phyloP scores from a whole-genome alignment of 192 early-diverging fungal genomes.

The Umbelopsis sp. region DNA sequence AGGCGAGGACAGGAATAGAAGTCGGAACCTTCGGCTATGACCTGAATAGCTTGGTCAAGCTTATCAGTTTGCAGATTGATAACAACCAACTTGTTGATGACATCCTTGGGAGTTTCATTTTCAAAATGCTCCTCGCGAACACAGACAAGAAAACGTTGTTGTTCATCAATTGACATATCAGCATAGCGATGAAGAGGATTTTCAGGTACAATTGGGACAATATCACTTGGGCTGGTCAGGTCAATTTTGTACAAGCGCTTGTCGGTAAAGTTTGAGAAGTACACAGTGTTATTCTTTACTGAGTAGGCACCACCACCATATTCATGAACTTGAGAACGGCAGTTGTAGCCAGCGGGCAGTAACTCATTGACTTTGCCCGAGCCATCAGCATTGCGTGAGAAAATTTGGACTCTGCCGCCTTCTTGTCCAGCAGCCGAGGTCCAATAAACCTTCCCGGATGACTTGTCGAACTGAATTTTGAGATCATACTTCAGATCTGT shows the following conservation, averaged over 20 bases:
- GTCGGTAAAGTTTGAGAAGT: slow-evolving; percentile 67
- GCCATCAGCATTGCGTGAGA: slow-evolving; percentile 13
- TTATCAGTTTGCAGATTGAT: slow-evolving; percentile 45
- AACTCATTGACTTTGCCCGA: slow-evolving; percentile 32
- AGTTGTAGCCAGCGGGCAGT: slow-evolving; percentile 54
- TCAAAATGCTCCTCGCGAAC: slow-evolving; percentile 73
- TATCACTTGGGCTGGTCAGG: slow-evolving; percentile 27
- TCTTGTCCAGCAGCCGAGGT: slow-evolving; percentile 15
- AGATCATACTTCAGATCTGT: neutral
- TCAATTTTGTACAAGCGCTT: slow-evolving; percentile 56
- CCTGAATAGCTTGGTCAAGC: slow-evolving; percentile 35
- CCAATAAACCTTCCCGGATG: slow-evolving; percentile 32
- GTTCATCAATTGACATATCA: slow-evolving; percentile 61
- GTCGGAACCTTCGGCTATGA: slow-evolving; percentile 59
- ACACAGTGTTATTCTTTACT: slow-evolving; percentile 53
- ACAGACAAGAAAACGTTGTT: slow-evolving; percentile 57
- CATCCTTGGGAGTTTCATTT: slow-evolving; percentile 56
- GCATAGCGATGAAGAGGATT: slow-evolving; percentile 61
- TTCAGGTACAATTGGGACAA: slow-evolving; percentile 47
- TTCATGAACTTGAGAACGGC: slow-evolving; percentile 74
- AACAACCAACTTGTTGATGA: slow-evolving; percentile 60
- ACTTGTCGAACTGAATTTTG: slow-evolving; percentile 26
- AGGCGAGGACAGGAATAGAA: slow-evolving; percentile 72
- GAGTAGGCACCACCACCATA: slow-evolving; percentile 73
- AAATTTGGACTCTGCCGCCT: slow-evolving; percentile 33